phyloP scores from a whole-genome alignment of 2,329 filamentous ascomycete genomes.

The Epichloe uncinata region DNA sequence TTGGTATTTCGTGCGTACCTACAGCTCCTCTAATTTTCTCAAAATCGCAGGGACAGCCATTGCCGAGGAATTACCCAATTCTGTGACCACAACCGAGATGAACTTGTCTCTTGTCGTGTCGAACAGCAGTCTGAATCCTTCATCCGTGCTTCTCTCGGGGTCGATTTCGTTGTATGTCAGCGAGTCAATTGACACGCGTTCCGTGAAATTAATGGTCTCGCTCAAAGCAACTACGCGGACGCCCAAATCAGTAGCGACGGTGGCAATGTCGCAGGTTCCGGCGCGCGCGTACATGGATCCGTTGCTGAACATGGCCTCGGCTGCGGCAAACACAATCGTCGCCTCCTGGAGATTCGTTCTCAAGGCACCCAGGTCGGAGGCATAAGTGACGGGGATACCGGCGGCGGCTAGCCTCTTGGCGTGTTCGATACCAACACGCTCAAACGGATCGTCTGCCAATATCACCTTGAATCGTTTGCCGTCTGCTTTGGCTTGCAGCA shows the following conservation, averaged over 20 bases:
- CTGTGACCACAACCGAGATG: conserved; percentile 79
- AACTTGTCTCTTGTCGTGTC: conserved; percentile 84
- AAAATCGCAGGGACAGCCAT: conserved; percentile 63
- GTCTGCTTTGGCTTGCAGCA: conserved; percentile 55
- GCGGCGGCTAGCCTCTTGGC: conserved; percentile 54
- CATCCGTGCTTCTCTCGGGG: conserved; percentile 50
- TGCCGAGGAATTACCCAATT: conserved; percentile 75
- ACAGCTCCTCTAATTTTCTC: conserved; percentile 43
- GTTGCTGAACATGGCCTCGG: conserved; percentile 92
- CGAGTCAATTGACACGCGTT: conserved; percentile 78
- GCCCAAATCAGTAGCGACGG: conserved; percentile 62
- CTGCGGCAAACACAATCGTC: conserved; percentile 73
- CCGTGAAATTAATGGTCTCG: conserved; percentile 86
- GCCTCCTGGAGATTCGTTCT: conserved; percentile 54
- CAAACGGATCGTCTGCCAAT: conserved; percentile 59
- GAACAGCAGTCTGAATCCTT: conserved; percentile 58
- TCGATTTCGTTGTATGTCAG: conserved; percentile 89
- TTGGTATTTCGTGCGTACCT: conserved; percentile 11
- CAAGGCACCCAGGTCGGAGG: conserved; percentile 61
- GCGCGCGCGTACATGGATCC: conserved; percentile 78
- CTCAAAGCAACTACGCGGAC: conserved; percentile 81
- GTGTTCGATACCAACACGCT: conserved; percentile 40
- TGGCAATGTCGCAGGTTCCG: conserved; percentile 76
- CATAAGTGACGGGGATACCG: conserved; percentile 69
- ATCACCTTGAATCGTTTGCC: conserved; percentile 74